Percentiles rank a stretch among this genome's conserved stretches.
These are phyloP conservation scores for Termitomyces bulborhizus DNA, from an alignment of 768 basidiomycete species.

Conservation along the genomic window DNA sequence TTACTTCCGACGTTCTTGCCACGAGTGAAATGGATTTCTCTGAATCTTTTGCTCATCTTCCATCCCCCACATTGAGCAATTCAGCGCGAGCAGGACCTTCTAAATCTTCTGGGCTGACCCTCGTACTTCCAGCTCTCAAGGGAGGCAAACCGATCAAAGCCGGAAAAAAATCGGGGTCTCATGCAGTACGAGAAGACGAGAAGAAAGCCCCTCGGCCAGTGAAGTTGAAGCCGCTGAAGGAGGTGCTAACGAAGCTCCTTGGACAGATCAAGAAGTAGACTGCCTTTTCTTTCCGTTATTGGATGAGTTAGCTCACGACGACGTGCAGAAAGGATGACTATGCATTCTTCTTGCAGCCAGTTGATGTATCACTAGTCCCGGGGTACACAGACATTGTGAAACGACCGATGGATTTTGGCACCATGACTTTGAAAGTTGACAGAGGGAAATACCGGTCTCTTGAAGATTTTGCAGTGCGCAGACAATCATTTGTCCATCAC, in stretches of 20 bases:
- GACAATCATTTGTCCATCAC: background rate
- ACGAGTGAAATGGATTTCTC: slow-evolving; percentile 17
- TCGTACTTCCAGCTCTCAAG: slow-evolving; percentile 64
- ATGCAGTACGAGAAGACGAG: slow-evolving; percentile 28
- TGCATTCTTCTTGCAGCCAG: slow-evolving; percentile 73
- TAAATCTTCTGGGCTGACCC: slow-evolving; percentile 48
- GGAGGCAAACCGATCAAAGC: slow-evolving; percentile 51
- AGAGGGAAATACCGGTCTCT: slow-evolving; percentile 72
- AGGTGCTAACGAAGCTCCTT: slow-evolving; percentile 63
- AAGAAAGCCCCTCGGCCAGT: slow-evolving; percentile 48
- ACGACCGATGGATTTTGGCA: slow-evolving; percentile 89
- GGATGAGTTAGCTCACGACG: slow-evolving; percentile 7
- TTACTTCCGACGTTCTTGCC: slow-evolving; percentile 13
- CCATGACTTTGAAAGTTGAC: slow-evolving; percentile 74
- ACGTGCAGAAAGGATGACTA: slow-evolving; percentile 72
- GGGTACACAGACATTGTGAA: slow-evolving; percentile 67
- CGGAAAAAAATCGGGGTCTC: slow-evolving; percentile 33
- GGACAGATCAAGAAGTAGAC: slow-evolving; percentile 69
- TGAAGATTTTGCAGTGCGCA: slow-evolving; percentile 71
- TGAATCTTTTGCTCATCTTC: slow-evolving; percentile 14
- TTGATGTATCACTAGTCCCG: slow-evolving; percentile 52
- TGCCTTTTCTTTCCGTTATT: background rate
- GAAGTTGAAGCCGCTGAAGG: slow-evolving; percentile 76
- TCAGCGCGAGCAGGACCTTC: slow-evolving; percentile 20
- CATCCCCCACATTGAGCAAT: slow-evolving; percentile 4